Evolutionary conservation across 208 protist species (phyloP), one percentile per base, ranked within the genome.

Genomic region (Trypanosoma congolense): DNA sequence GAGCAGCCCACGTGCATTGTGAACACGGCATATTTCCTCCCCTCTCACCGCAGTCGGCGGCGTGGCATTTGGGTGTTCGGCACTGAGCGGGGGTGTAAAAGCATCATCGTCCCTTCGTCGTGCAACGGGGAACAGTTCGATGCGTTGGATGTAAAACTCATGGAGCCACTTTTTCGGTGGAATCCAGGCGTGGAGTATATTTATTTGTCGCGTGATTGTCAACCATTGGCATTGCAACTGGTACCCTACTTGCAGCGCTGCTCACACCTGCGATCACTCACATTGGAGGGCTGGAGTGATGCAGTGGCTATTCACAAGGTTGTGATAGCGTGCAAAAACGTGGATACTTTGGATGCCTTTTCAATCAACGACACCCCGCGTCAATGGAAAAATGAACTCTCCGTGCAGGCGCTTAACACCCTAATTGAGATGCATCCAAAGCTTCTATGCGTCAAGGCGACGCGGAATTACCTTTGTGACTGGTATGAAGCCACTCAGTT

Each of bases 371-470:
- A 94, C 52, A 60, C 66, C 5, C 76, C 75, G 36, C 75, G 82
- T 2, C 56, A 81, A 30, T 95, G 88, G 83, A 82, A 80, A 54
- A 90, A 87, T 67, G 88, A 95, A 65, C 63, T 95, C 1, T 75
- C 80, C 26, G 84, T 95, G 47, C 84, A 95, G 69, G 84, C 88
- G 1, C 78, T 95, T 28, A 75, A 74, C 1, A 91, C 83, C 2
- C 69, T 95, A 5, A 86, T 90, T 55, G 88, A 95, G 74, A 95
- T 95, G 88, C 84, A 95, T 70, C 88, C 88, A 4, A 83, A 80
- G 52, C 65, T 95, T 46, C 73, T 81, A 18, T 67, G 66, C 26
- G 77, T 95, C 5, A 81, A 87, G 65, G 79, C 80, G 19, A 78
- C 84, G 28, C 75, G 80, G 1, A 54, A 84, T 21, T 92, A 80